Base-by-base conservation (phyloP, 108 stramenopile species). In the Cyclotella cryptica region DNA sequence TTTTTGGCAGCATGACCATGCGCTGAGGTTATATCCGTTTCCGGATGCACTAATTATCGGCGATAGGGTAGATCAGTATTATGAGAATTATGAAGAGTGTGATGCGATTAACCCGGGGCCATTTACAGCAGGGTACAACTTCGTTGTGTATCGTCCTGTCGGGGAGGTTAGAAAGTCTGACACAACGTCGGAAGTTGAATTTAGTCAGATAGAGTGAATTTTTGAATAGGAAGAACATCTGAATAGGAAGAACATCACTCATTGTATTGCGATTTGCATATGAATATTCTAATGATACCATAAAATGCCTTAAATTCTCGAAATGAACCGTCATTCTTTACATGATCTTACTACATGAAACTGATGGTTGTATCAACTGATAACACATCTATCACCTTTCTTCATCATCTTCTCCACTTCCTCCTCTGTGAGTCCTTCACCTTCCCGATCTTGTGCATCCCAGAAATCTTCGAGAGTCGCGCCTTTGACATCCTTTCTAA, bases 1-100 rank as follows among this genome's bases (percentile, higher is more conserved):
- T 57, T 95, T 90, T 78, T 98, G 97, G 96, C 89, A 96, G 63
- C 89, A 85, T 42, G 98, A 98, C 81, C 93, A 96, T 76, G 87
- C 94, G 14, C 69, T 98, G 44, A 81, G 90, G 8, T 82, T 98
- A 46, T 97, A 96, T 78, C 98, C 98, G 2, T 84, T 93, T 35
- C 98, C 98, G 3, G 91, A 97, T 72, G 86, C 90, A n/a, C 59
- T 96, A 10, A 59, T 96, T 35, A 24, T 93, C 11, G 96, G 88
- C 11, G 87, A 85, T 66, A 43, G 83, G 60, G 84, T 87, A 54
- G 82, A 83, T 51, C 87, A 85, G 71, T 85, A 72, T 46, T 85
- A 72, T 58, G 82, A 84, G 63, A 85, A 74, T 62, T 88, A 88
- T 62, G 84, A 74, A 29, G 87, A 83, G 22, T 88, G 87, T 59